Evolutionary conservation across 805 yeast genomes (phyloP).

Genomic region (Maudiozyma saulgeensis): DNA sequence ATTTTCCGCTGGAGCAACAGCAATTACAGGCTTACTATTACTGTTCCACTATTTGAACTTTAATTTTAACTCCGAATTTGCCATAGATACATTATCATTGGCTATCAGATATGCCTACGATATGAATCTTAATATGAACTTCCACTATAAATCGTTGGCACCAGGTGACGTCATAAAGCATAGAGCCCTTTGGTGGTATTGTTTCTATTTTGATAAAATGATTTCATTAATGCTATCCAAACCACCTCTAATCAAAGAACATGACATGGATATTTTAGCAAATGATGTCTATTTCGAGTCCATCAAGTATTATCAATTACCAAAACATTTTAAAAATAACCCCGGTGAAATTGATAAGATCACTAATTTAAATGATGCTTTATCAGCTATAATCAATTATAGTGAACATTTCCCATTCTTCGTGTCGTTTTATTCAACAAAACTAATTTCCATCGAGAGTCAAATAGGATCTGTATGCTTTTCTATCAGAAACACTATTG

Average conservation of each 20-base stretch:
- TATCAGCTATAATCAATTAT: constrained; percentile 11
- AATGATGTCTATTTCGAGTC: constrained; percentile 16
- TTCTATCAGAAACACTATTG: constrained; percentile 11
- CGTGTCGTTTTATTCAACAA: constrained; percentile 15
- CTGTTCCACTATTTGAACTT: constrained; percentile 33
- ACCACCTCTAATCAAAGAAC: constrained; percentile 16
- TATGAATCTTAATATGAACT: constrained; percentile 43
- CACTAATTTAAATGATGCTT: constrained; percentile 9
- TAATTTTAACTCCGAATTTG: constrained; percentile 33
- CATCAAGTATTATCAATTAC: constrained; percentile 10
- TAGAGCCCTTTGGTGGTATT: constrained; percentile 40
- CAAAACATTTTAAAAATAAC: constrained; percentile 3
- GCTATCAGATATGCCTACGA: constrained; percentile 48
- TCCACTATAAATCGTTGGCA: constrained; percentile 32
- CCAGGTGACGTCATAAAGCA: constrained; percentile 32
- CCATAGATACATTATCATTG: constrained; percentile 34
- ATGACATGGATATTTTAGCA: constrained; percentile 16
- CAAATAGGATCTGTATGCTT: constrained; percentile 14
- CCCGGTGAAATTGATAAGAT: constrained; percentile 9
- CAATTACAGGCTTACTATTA: constrained; percentile 44
- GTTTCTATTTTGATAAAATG: constrained; percentile 22
- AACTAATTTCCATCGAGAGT: constrained; percentile 12
- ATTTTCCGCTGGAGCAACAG: constrained; percentile 41
- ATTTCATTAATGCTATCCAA: constrained; percentile 15
- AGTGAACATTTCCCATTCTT: constrained; percentile 16